Evolutionary conservation across 1,284 basidiomycete species (phyloP).

Genomic region (Cryptococcus sp.): DNA sequence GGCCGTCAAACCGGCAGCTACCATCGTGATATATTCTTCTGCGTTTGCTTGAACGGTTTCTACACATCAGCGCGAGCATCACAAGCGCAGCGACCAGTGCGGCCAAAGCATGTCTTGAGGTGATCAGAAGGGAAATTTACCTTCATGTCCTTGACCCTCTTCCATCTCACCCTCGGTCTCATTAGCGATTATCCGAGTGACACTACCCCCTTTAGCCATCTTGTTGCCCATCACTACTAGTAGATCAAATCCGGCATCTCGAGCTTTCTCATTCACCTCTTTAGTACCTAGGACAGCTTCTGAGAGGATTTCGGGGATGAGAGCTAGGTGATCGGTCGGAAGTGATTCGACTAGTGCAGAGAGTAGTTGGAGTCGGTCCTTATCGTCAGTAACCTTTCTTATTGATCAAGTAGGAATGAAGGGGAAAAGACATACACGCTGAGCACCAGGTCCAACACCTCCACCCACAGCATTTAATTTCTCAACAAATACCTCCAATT

Average conservation of each 20-base stretch:
- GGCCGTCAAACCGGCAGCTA: constrained; percentile 90
- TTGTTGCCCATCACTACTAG: constrained; percentile 88
- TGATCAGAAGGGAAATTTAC: constrained; percentile 41
- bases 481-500: constrained; percentile 56
- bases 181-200: constrained; percentile 62
- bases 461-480: constrained; percentile 57
- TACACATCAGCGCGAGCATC: neutral
- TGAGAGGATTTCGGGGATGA: constrained; percentile 84
- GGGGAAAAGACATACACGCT: constrained; percentile 58
- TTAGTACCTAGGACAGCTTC: constrained; percentile 98
- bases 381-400: neutral
- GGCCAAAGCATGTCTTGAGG: neutral
- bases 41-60: constrained; percentile 66
- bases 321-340: constrained; percentile 68
- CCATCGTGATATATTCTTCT: constrained; percentile 95
- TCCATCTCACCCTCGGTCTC: constrained; percentile 58
- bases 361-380: constrained; percentile 82
- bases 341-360: constrained; percentile 67
- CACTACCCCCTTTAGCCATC: constrained; percentile 81
- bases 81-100: neutral
- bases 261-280: constrained; percentile 90
- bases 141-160: constrained; percentile 61
- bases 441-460: constrained; percentile 74
- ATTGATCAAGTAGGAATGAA: neutral
- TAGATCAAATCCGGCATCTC: constrained; percentile 84